These are phyloP conservation scores for Pythium scleroteichum DNA, from an alignment of 352 stramenopile genomes.

Conservation along the genomic window DNA sequence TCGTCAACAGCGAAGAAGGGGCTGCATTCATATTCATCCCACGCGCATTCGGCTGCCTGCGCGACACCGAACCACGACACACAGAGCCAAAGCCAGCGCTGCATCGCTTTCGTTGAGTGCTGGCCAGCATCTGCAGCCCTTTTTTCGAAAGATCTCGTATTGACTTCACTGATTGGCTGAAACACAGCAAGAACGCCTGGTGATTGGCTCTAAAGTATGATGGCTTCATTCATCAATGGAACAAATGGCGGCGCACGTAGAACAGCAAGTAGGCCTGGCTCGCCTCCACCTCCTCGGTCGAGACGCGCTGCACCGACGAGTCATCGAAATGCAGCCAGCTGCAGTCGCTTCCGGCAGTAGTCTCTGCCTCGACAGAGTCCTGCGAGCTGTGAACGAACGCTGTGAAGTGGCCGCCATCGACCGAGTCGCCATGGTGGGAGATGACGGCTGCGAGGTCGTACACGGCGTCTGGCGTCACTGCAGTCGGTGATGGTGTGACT, in stretches of 20 bases:
- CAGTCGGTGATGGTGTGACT: conserved; percentile 18
- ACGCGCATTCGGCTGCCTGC: too few species aligned
- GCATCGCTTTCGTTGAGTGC: too few species aligned
- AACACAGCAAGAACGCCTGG: too few species aligned
- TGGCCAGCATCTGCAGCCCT: too few species aligned
- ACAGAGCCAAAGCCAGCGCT: too few species aligned
- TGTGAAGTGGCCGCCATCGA: conserved; percentile 76
- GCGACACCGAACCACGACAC: too few species aligned
- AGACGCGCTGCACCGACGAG: conserved; percentile 39
- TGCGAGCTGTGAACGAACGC: conserved; percentile 40
- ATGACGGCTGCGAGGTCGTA: conserved; percentile 69
- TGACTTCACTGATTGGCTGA: background rate
- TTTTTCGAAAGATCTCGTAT: too few species aligned
- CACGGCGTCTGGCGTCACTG: conserved; percentile 27
- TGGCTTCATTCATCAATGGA: conserved; percentile 2
- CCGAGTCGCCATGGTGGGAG: conserved; percentile 67
- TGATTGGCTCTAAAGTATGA: background rate
- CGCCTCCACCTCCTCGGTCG: conserved; percentile 36
- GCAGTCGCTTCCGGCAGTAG: conserved; percentile 1
- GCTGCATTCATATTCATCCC: too few species aligned
- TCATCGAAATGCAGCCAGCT: conserved; percentile 74
- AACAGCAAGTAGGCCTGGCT: conserved; percentile 64
- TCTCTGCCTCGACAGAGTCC: conserved; percentile 17
- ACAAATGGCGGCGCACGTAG: conserved; percentile 38
- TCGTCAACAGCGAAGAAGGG: too few species aligned